Base-by-base conservation (phyloP, 768 basidiomycete genomes). In the Tricholoma sp. region DNA sequence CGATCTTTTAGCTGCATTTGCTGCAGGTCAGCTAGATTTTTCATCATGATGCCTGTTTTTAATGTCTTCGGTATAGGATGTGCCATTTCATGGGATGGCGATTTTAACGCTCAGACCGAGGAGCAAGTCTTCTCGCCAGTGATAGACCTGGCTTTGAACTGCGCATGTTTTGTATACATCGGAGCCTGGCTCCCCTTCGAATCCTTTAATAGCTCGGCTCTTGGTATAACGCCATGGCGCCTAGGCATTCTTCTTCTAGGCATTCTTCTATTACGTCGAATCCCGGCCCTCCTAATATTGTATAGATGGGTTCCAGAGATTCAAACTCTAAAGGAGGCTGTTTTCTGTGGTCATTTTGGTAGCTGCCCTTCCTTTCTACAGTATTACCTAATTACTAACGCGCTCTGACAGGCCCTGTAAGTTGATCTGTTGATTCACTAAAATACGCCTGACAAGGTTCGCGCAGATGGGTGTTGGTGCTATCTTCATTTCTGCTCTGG, bases 311-410 rank as follows among this genome's bases (percentile, higher is more conserved):
- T 97, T 10, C 95, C 95, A 0, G 95, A 98, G 68, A 90, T 98
- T 61, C 69, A 71, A 44, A 85, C 81, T 20, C 89, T 92, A 85
- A 78, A 81, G 45, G 93, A 98, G 72, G 95, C 96, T 0, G 60
- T 94, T 2, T 97, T 98, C 67, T 84, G 81, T 5, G 96, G 96
- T 2, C 94, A 97, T 75, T 98, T 96, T 67, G 94, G 88, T 83
- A 64, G 12, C 70, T 66, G 6, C n/a, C 24, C 4, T 33, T 10
- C 42, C 17, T 10, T 44, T 10, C 3, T 9, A 13, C n/a, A 20
- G 44, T 12, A 12, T 52, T 52, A 15, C 34, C 9, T 44, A 17
- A 50, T 55, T 15, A 24, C 39, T 10, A 51, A 32, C 36, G 36
- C 47, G 50, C 17, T 24, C 54, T 29, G 28, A 29, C 53, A 83